Base-by-base conservation (phyloP, 2,329 filamentous ascomycete species). In the Diplodia corticola region DNA sequence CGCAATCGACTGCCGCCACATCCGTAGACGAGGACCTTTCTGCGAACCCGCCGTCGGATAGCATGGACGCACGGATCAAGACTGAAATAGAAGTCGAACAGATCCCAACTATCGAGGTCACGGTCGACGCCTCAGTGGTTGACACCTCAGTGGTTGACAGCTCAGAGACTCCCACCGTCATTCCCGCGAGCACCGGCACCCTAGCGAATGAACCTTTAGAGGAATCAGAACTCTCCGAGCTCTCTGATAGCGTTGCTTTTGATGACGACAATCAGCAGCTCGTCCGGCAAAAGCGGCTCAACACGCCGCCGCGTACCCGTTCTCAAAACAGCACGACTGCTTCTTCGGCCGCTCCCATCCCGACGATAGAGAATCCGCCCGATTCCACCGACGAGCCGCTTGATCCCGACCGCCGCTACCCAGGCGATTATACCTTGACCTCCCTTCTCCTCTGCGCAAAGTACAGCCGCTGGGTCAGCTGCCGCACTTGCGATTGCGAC, bases 401-500 rank as follows among this genome's bases (percentile, higher is more conserved):
- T 13, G 66, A 74, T 37, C 70, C 73, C 40, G 76, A 77, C 65
- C 66, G 67, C 15, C 74, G 76, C 35, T 75, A 72, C 53, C 76
- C 82, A 67, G 75, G 83, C 72, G 77, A 85, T 78, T 98, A 98
- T 78, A 89, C 91, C 33, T 87, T 94, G 22, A 96, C 92, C 0
- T 85, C 88, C 0, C 83, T 89, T 13, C 84, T 97, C 0, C 86
- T 97, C 0, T 88, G 88, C 0, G 89, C 93, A 69, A 88, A 90
- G 80, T 83, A 93, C 82, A 82, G 92, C 83, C 74, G 86, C 66
- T 98, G 93, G 94, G 91, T 96, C 51, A 87, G 92, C 69, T 99
- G 95, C 79, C 91, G 88, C 61, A 92, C 91, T 28, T 99, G 95
- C 79, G 86, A 87, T 59, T 85, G 85, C 0, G 87, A 89, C 67